A percentile compares a stretch with the other conserved stretches of the same genome.
These are phyloP conservation scores for Eimeria brunetti DNA, from an alignment of 169 alveolate species.

Conservation along the genomic window DNA sequence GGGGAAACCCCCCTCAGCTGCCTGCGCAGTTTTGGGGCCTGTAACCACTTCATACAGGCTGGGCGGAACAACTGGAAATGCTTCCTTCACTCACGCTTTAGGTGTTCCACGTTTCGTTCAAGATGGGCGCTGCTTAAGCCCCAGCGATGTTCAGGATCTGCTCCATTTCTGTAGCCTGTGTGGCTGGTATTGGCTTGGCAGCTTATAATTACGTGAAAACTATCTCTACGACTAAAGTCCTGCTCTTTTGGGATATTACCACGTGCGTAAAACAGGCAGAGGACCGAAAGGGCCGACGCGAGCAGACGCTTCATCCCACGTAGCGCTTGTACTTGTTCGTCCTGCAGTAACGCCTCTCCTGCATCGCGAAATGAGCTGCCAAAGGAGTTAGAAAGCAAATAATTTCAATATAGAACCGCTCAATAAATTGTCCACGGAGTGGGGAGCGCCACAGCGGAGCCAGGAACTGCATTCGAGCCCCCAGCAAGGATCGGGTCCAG, in stretches of 20 bases:
- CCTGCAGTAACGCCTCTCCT: not conserved
- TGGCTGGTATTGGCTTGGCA: not conserved
- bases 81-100: not conserved
- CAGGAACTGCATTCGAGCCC: not conserved
- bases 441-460: constrained; percentile 34
- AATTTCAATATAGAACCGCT: not conserved
- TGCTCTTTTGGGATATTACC: not conserved
- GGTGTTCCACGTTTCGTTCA: not conserved
- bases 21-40: constrained; percentile 2
- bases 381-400: not conserved
- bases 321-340: not conserved
- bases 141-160: not conserved
- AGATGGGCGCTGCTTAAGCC: not conserved
- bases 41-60: constrained; percentile 15
- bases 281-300: not conserved
- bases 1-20: not conserved
- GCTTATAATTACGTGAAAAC: not conserved
- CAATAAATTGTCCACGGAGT: not conserved
- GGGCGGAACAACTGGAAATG: not conserved
- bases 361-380: not conserved
- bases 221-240: not conserved
- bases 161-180: not conserved
- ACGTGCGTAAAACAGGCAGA: constrained; percentile 40
- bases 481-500: constrained; percentile 36
- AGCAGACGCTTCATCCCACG: constrained; percentile 27